Percentiles rank a stretch among this genome's conserved stretches.
These are phyloP conservation scores for Colletotrichum aenigma DNA, from an alignment of 2,329 filamentous ascomycete genomes.

Conservation along the genomic window DNA sequence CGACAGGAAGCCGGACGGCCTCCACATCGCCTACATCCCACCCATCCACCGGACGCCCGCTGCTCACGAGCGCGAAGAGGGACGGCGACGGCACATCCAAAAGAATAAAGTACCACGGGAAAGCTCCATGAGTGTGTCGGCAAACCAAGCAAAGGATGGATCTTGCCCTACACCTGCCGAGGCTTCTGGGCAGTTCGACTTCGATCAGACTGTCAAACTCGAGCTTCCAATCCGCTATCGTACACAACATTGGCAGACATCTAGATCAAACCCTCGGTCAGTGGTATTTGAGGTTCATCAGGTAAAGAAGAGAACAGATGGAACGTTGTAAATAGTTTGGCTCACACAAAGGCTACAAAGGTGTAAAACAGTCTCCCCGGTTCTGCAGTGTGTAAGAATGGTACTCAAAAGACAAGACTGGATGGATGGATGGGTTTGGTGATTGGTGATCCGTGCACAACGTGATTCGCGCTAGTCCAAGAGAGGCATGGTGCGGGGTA, in stretches of 20 bases:
- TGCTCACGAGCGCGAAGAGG: neutral
- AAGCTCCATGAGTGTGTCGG: neutral
- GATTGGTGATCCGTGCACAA: neutral
- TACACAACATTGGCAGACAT: neutral
- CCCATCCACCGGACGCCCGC: neutral
- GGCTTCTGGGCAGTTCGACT: neutral
- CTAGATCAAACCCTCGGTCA: neutral
- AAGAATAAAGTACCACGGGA: neutral
- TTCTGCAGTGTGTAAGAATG: neutral
- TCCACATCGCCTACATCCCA: neutral
- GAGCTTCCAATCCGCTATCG: neutral
- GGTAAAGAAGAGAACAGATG: neutral
- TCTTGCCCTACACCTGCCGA: neutral
- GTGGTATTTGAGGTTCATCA: neutral
- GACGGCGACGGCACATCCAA: neutral
- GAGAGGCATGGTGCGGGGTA: conserved; percentile 21
- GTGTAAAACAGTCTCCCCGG: neutral
- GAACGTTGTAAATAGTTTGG: neutral
- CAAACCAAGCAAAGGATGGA: neutral
- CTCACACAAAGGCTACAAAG: neutral
- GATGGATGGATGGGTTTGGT: too few relatives aligned
- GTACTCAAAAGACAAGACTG: neutral
- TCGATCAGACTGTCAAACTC: neutral
- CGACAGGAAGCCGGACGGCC: neutral
- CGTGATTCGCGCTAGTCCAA: neutral